Evolutionary conservation across 495 filamentous ascomycete genomes (phyloP).

Genomic region (Penicillium waksmanii): DNA sequence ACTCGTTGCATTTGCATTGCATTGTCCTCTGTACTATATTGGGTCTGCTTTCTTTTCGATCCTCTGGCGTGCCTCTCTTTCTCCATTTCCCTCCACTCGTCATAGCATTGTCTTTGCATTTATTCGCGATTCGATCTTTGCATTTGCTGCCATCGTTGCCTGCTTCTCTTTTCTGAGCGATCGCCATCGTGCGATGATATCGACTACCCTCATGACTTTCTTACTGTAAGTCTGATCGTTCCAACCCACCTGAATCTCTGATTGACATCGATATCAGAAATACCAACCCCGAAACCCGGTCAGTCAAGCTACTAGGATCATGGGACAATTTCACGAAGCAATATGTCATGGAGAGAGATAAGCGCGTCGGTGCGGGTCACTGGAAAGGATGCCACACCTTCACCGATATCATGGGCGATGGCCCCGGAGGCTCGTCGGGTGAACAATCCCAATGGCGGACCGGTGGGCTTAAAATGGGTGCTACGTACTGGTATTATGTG

Average conservation of each 20-base stretch:
- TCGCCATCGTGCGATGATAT: constrained; percentile 54
- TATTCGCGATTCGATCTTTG: constrained; percentile 12
- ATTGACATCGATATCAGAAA: constrained; percentile 20
- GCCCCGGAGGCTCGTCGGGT: constrained; percentile 46
- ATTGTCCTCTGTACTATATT: constrained; percentile 27
- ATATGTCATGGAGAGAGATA: constrained; percentile 80
- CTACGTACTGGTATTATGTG: constrained; percentile 95
- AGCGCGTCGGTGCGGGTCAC: constrained; percentile 65
- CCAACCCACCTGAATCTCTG: not conserved
- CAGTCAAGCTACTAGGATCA: constrained; percentile 82
- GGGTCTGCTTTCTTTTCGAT: constrained; percentile 21
- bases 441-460: constrained; percentile 59
- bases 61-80: constrained; percentile 10
- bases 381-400: constrained; percentile 88
- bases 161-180: constrained; percentile 14
- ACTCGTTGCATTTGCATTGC: constrained; percentile 27
- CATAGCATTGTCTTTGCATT: constrained; percentile 15
- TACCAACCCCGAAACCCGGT: constrained; percentile 66
- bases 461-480: constrained; percentile 87
- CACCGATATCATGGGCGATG: constrained; percentile 82
- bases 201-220: constrained; percentile 77
- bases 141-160: not conserved
- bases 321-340: constrained; percentile 87
- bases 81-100: constrained; percentile 7
- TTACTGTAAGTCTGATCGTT: constrained; percentile 62